Evolutionary conservation across 163 green algal species (phyloP).

Genomic region (Chlorella variabilis): DNA sequence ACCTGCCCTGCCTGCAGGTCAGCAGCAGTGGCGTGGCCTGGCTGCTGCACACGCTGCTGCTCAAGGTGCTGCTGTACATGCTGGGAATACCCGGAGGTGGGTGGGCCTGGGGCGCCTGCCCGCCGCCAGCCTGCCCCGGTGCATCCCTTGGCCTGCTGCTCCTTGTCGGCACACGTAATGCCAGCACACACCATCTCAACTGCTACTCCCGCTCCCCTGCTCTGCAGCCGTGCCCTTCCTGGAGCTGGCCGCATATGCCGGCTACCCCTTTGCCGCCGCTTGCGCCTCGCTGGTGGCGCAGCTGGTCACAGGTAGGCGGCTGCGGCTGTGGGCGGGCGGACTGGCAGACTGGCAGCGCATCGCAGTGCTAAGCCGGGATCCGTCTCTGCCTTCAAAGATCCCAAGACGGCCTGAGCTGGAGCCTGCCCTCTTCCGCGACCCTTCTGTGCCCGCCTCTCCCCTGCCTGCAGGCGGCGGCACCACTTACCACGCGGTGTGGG

Average conservation of each 20-base stretch:
- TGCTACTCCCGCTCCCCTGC: neutral
- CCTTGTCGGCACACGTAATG: neutral
- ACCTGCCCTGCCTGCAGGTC: slow-evolving; percentile 55
- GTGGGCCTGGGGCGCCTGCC: neutral
- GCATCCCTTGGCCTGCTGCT: neutral
- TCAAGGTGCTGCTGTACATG: slow-evolving; percentile 77
- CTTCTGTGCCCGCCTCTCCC: neutral
- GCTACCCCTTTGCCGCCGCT: slow-evolving; percentile 83
- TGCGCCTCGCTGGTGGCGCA: slow-evolving; percentile 60
- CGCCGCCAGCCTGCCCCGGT: neutral
- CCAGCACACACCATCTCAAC: too few species aligned
- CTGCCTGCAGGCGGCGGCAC: slow-evolving; percentile 22
- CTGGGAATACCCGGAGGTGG: slow-evolving; percentile 62
- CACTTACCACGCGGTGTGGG: slow-evolving; percentile 75
- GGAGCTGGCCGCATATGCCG: slow-evolving; percentile 88
- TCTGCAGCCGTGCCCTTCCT: slow-evolving; percentile 72
- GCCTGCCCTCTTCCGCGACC: too few species aligned
- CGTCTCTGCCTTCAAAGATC: too few species aligned
- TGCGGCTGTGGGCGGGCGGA: too few species aligned
- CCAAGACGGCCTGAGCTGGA: too few species aligned
- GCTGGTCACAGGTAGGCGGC: neutral
- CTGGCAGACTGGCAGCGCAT: too few species aligned
- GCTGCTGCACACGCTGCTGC: slow-evolving; percentile 76
- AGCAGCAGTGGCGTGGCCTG: slow-evolving; percentile 69
- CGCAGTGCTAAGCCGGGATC: too few species aligned